phyloP scores from a whole-genome alignment of 1,139 yeast genomes.

The Sugiyamaella xylanicola region DNA sequence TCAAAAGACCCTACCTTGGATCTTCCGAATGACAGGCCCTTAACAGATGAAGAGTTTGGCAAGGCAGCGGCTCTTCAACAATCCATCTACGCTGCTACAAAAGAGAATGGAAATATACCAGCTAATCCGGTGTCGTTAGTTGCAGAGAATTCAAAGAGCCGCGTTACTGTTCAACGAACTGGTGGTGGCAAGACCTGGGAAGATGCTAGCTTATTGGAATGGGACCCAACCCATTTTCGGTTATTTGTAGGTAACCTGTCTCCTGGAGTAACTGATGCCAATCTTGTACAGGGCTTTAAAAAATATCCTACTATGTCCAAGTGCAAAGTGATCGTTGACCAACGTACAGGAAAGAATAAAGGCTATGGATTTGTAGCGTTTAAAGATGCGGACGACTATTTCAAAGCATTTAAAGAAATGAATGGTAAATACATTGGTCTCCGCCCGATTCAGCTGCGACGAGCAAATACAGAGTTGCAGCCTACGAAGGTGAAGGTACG shows the following conservation, averaged over 20 bases:
- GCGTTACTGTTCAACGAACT: constrained; percentile 46
- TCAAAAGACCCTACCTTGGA: not conserved
- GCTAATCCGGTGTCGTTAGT: too few species aligned
- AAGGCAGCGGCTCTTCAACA: constrained; percentile 40
- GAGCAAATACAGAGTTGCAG: constrained; percentile 59
- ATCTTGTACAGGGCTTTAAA: constrained; percentile 55
- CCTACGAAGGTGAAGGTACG: constrained; percentile 33
- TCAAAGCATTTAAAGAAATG: constrained; percentile 71
- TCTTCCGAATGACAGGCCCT: constrained; percentile 18
- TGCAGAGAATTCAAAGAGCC: constrained; percentile 5
- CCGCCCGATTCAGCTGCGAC: constrained; percentile 69
- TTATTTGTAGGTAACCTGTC: constrained; percentile 77
- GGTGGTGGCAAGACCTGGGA: constrained; percentile 55
- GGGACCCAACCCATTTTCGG: constrained; percentile 71
- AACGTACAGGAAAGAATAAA: constrained; percentile 48
- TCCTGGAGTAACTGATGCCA: constrained; percentile 62
- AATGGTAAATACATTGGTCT: constrained; percentile 76
- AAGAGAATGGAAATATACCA: not conserved
- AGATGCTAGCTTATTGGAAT: constrained; percentile 49
- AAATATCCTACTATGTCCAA: constrained; percentile 55
- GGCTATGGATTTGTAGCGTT: constrained; percentile 78
- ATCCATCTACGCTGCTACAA: constrained; percentile 27
- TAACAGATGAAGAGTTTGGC: constrained; percentile 33
- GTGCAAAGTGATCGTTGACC: constrained; percentile 49
- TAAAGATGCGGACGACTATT: constrained; percentile 59